Percentiles rank a stretch among this genome's conserved stretches.
Conservation (phyloP, 139 green algal species). For the Chlamydomonas schloesseri region DNA sequence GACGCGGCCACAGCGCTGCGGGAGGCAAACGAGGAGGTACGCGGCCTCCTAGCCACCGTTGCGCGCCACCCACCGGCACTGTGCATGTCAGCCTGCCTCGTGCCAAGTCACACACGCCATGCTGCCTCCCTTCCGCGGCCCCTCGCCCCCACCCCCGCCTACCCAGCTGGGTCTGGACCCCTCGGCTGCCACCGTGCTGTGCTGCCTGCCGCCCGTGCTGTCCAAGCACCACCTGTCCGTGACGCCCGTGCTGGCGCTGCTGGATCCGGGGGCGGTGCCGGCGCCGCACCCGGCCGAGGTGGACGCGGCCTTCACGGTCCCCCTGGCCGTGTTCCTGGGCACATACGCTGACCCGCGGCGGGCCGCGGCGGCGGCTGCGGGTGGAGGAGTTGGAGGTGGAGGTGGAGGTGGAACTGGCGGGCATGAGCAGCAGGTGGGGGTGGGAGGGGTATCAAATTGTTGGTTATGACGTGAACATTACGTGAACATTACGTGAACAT, state of each 20-base stretch:
- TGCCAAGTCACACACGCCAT: too few species aligned
- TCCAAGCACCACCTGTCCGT: constrained; percentile 80
- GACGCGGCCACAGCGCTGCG: constrained; percentile 76
- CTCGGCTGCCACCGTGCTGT: constrained; percentile 53
- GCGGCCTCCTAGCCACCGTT: not conserved
- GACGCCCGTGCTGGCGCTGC: constrained; percentile 74
- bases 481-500: too few species aligned
- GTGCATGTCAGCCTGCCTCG: too few species aligned
- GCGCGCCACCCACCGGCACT: too few species aligned
- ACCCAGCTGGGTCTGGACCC: constrained; percentile 28
- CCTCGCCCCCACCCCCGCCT: not conserved
- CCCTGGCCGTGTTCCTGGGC: constrained; percentile 51
- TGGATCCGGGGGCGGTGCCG: constrained; percentile 42
- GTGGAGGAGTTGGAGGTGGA: too few species aligned
- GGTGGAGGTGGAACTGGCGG: too few species aligned
- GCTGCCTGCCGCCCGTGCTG: constrained; percentile 69
- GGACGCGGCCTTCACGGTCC: constrained; percentile 68
- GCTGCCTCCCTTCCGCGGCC: too few species aligned
- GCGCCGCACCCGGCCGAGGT: constrained; percentile 69
- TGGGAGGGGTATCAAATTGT: too few species aligned
- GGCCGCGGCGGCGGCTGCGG: too few species aligned
- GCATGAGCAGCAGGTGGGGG: not conserved
- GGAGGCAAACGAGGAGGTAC: constrained; percentile 82
- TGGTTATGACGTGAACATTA: too few species aligned
- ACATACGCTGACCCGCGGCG: too few species aligned